Evolutionary conservation across 176 grass and related monocot species (phyloP).

Genomic region (Paspalum vaginatum): DNA sequence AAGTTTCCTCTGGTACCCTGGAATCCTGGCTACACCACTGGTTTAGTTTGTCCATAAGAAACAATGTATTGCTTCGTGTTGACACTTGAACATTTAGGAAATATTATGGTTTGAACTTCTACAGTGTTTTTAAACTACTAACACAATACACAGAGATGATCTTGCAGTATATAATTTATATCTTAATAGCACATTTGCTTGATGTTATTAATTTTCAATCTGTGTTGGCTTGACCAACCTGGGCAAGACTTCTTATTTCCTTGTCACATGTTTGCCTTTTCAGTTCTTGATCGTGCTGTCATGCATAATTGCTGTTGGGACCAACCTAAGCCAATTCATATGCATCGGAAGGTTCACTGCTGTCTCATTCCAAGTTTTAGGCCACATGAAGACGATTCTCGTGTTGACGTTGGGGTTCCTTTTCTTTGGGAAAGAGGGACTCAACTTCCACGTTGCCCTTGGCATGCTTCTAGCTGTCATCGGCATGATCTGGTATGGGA

Average conservation of each 20-base stretch:
- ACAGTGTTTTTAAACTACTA: slow-evolving; percentile 1
- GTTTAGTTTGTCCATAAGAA: background rate
- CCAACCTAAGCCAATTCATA: slow-evolving; percentile 73
- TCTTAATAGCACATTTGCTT: background rate
- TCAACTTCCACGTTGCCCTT: slow-evolving; percentile 58
- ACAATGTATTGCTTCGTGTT: background rate
- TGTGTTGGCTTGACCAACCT: background rate
- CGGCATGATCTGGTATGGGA: slow-evolving; percentile 72
- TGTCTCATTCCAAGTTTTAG: slow-evolving; percentile 71
- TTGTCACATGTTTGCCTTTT: background rate
- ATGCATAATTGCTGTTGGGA: slow-evolving; percentile 64
- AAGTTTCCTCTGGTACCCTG: background rate
- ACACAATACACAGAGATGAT: background rate
- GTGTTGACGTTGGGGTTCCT: slow-evolving; percentile 63
- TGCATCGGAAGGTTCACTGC: slow-evolving; percentile 71
- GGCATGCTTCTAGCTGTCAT: slow-evolving; percentile 63
- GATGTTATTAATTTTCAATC: background rate
- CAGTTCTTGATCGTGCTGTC: slow-evolving; percentile 67
- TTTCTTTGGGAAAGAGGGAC: slow-evolving; percentile 66
- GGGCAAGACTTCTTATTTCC: background rate
- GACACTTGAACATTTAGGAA: background rate
- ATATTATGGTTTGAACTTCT: background rate
- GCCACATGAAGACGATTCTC: slow-evolving; percentile 76
- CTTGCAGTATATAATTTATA: background rate
- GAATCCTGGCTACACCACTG: background rate